phyloP scores from a whole-genome alignment of 176 grass and related monocot genomes.

The Alopecurus myosuroides region DNA sequence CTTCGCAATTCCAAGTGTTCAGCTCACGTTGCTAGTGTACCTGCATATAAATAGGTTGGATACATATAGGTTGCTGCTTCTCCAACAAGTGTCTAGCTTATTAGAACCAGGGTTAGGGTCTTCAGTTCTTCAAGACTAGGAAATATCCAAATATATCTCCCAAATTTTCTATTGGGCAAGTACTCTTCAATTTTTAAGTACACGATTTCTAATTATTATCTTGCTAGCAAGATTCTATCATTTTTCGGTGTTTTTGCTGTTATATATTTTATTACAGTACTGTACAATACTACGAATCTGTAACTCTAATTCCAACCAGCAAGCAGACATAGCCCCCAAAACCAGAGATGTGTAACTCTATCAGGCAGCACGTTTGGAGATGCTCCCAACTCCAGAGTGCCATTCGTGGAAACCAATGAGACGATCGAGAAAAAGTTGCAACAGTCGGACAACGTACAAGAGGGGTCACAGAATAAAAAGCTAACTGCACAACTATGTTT shows the following conservation, averaged over 20 bases:
- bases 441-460: neutral
- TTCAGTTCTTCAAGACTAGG: neutral
- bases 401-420: neutral
- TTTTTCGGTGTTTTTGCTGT: neutral
- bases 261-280: neutral
- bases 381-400: neutral
- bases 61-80: neutral
- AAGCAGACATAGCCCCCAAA: neutral
- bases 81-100: neutral
- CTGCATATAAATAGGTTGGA: no score
- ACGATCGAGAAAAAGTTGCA: neutral
- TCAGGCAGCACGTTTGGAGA: neutral
- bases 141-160: neutral
- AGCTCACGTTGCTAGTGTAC: neutral
- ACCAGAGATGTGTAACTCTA: neutral
- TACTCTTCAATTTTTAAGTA: neutral
- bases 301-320: neutral
- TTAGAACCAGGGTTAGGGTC: neutral
- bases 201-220: neutral
- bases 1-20: no score
- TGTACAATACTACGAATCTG: neutral
- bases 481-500: constrained; percentile 11
- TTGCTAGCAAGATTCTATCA: neutral
- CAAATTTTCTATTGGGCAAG: no score
- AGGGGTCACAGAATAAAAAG: neutral